phyloP scores from a whole-genome alignment of 257 asterid species.

The Solanum piurae region DNA sequence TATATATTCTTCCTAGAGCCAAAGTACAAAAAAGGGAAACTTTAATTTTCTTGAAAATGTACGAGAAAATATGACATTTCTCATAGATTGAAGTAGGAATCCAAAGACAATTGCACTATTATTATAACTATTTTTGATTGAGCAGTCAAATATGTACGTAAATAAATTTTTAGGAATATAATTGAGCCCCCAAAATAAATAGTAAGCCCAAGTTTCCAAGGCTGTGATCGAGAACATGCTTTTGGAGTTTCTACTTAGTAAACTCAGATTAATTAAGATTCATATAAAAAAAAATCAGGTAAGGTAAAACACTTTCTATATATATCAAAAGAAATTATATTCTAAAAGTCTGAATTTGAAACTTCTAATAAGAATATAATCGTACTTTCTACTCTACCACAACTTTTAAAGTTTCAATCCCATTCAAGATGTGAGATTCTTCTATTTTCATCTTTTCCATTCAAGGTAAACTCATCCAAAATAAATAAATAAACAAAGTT shows the following conservation, averaged over 20 bases:
- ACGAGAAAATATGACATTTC: not conserved
- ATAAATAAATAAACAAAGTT: not conserved
- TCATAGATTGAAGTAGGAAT: not conserved
- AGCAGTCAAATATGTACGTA: not conserved
- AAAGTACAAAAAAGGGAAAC: not conserved
- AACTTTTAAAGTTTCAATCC: not conserved
- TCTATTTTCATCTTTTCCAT: not conserved
- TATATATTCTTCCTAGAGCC: not conserved
- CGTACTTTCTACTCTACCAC: not conserved
- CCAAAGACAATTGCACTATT: not conserved
- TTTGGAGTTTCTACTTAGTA: not conserved
- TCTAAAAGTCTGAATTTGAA: fast-evolving
- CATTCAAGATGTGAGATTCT: not conserved
- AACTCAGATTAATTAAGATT: not conserved
- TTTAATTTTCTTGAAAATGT: not conserved
- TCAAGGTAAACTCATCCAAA: not conserved
- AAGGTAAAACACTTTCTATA: not conserved
- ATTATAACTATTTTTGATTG: not conserved
- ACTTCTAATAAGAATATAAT: not conserved
- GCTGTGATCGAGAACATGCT: not conserved
- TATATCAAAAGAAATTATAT: not conserved
- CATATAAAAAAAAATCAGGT: not conserved
- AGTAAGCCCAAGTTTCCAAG: not conserved
- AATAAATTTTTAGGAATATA: not conserved
- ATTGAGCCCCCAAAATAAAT: not conserved